Evolutionary conservation across 305 asterid genomes (phyloP).

Genomic region (Euphrasia arctica): DNA sequence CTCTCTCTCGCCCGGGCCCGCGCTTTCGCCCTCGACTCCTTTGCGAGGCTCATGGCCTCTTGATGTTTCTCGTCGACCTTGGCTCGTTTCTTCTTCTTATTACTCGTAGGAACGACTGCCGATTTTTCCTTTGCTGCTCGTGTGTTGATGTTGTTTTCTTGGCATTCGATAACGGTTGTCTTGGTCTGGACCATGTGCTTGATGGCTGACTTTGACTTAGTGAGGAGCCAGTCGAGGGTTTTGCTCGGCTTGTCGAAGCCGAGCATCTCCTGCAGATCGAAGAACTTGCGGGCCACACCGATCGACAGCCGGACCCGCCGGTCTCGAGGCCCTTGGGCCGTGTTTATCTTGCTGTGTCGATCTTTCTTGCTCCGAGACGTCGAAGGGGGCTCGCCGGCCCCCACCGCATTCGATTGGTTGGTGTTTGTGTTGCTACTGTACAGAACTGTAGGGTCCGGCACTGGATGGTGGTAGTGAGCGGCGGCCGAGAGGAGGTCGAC

Average conservation of each 20-base stretch:
- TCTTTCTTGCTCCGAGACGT: conserved; percentile 32
- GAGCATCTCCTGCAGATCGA: conserved; percentile 75
- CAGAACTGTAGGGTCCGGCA: conserved; percentile 27
- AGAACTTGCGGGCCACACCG: conserved; percentile 66
- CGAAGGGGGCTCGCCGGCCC: conserved; percentile 14
- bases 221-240: conserved; percentile 83
- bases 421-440: neutral
- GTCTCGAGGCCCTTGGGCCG: conserved; percentile 72
- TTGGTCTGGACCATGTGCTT: conserved; percentile 36
- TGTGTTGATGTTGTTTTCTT: neutral
- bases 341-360: conserved; percentile 71
- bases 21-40: conserved; percentile 65
- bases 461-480: conserved; percentile 27
- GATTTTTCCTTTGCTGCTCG: conserved; percentile 16
- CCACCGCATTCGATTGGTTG: too few species aligned
- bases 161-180: conserved; percentile 21
- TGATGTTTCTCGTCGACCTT: neutral
- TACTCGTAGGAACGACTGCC: neutral
- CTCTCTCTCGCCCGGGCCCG: conserved; percentile 84
- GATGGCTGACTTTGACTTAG: conserved; percentile 56
- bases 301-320: conserved; percentile 74
- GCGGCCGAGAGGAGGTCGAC: conserved; percentile 7
- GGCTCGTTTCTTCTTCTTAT: neutral
- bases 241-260: conserved; percentile 86
- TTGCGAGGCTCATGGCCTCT: conserved; percentile 22